phyloP scores from a whole-genome alignment of 1,284 basidiomycete genomes.

The Takashimella tepidaria region DNA sequence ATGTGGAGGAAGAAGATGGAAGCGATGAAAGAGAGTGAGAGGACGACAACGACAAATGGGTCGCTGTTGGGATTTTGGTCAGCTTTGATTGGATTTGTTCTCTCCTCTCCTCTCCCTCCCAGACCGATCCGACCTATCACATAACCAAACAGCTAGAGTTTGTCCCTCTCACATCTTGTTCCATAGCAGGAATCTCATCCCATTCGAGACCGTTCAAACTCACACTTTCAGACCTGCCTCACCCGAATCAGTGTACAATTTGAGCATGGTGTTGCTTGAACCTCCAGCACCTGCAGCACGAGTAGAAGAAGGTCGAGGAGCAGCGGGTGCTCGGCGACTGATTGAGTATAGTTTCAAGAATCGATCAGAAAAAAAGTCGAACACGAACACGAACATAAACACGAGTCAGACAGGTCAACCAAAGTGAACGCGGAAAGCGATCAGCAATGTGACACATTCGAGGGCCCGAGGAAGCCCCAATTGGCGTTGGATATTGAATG shows the following conservation, averaged over 20 bases:
- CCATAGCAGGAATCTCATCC: no score
- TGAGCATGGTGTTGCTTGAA: constrained; percentile 95
- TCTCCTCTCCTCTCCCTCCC: background rate
- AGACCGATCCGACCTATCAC: background rate
- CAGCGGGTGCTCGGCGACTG: constrained; percentile 74
- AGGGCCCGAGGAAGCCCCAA: no score
- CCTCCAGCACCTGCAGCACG: constrained; percentile 94
- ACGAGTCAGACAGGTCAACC: no score
- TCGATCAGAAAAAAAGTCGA: no score
- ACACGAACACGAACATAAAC: no score
- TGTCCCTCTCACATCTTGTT: no score
- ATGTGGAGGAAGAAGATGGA: constrained; percentile 99
- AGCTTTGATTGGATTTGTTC: background rate
- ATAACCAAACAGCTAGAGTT: background rate
- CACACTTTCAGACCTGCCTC: constrained; percentile 94
- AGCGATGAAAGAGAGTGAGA: constrained; percentile 95
- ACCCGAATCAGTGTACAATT: constrained; percentile 91
- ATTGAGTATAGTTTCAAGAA: background rate
- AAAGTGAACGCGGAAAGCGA: no score
- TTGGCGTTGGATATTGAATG: background rate
- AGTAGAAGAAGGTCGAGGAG: constrained; percentile 75
- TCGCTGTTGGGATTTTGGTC: constrained; percentile 56
- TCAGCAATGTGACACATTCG: no score
- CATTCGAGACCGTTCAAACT: no score
- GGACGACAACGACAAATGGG: constrained; percentile 94